Conservation (phyloP, 148 eudicot genomes). For the Oxyria digyna region DNA sequence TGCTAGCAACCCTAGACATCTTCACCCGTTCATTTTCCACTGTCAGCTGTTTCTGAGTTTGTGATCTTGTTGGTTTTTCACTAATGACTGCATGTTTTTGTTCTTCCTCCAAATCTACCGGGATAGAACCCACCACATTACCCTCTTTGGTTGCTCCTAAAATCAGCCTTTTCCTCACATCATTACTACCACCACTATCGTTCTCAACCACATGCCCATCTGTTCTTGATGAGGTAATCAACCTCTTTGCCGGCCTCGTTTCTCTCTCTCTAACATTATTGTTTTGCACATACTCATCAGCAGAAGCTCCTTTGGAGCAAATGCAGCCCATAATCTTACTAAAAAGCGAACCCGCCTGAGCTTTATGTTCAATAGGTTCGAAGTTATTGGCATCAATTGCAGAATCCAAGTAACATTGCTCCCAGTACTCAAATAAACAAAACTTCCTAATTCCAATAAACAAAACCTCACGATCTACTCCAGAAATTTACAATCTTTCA, state of each 20-base stretch:
- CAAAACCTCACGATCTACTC: too few relatives aligned
- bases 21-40: conserved; percentile 17
- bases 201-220: conserved; percentile 24
- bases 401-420: neutral
- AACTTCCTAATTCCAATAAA: neutral
- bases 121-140: neutral
- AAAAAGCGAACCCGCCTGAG: neutral
- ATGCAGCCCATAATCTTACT: conserved; percentile 43
- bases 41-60: conserved; percentile 12
- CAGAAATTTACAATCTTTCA: neutral
- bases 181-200: conserved; percentile 17
- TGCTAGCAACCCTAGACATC: conserved; percentile 26
- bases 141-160: conserved; percentile 9
- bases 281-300: conserved; percentile 13
- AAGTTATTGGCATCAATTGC: neutral
- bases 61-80: conserved; percentile 19
- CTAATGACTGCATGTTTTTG: conserved; percentile 17
- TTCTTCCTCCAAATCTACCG: conserved; percentile 30
- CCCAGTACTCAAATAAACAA: neutral
- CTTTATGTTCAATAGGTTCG: neutral
- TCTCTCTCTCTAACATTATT: conserved; percentile 14
- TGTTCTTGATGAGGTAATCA: conserved; percentile 17
- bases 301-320: conserved; percentile 48
- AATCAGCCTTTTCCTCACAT: conserved; percentile 48
- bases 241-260: conserved; percentile 17